These are phyloP conservation scores for Fusarium ambrosium DNA, from an alignment of 2,329 filamentous ascomycete genomes.

Conservation along the genomic window DNA sequence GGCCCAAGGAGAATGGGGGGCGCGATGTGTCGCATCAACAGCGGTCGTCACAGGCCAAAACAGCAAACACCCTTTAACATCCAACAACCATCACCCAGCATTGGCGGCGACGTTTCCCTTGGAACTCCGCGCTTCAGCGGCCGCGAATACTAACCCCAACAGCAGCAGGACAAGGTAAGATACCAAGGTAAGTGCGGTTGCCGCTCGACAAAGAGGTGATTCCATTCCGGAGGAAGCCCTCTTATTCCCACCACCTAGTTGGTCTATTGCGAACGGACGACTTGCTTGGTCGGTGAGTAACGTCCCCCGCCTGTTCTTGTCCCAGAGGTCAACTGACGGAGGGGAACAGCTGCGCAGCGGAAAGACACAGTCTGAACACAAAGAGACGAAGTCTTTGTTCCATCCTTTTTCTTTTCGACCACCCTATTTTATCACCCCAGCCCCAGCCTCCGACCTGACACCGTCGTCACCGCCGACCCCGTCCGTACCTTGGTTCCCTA, in stretches of 20 bases:
- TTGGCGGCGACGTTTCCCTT: constrained; percentile 43
- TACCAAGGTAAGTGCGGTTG: constrained; percentile 34
- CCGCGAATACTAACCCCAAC: constrained; percentile 45
- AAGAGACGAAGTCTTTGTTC: constrained; percentile 17
- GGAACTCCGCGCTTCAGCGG: constrained; percentile 48
- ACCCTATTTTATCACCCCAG: constrained; percentile 18
- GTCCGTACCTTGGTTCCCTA: constrained; percentile 18
- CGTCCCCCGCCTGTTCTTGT: constrained; percentile 36
- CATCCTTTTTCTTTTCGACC: constrained; percentile 15
- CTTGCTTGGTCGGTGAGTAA: constrained; percentile 45
- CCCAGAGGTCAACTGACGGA: constrained; percentile 35
- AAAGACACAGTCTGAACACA: constrained; percentile 17
- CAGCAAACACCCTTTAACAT: constrained; percentile 41
- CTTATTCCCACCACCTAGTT: constrained; percentile 19
- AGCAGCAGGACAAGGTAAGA: constrained; percentile 39
- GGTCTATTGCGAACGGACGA: constrained; percentile 14
- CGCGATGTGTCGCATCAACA: constrained; percentile 49
- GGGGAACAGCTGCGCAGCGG: constrained; percentile 28
- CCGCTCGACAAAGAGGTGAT: constrained; percentile 10
- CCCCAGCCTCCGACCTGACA: constrained; percentile 4
- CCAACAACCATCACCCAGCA: constrained; percentile 39
- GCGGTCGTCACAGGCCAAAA: constrained; percentile 45
- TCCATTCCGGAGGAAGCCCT: constrained; percentile 21
- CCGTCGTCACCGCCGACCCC: constrained; percentile 24
- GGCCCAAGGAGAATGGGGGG: constrained; percentile 47